Evolutionary conservation across 805 yeast genomes (phyloP).

Genomic region (Zygosaccharomyces rouxii): DNA sequence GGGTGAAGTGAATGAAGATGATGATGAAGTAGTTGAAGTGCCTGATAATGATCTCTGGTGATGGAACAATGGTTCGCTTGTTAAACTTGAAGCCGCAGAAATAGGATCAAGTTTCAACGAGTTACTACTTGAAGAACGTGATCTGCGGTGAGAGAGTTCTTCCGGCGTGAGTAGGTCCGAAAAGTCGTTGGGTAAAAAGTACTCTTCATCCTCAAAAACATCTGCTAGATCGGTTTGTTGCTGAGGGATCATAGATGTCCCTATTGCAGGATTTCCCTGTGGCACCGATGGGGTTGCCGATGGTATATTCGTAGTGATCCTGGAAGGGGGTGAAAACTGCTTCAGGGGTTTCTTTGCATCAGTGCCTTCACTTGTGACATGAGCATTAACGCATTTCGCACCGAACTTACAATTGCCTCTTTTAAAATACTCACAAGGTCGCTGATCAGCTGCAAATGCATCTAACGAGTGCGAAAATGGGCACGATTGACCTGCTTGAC

Average conservation of each 20-base stretch:
- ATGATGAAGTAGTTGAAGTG: slow-evolving; percentile 13
- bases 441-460: slow-evolving; percentile 41
- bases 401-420: slow-evolving; percentile 98
- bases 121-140: slow-evolving; percentile 41
- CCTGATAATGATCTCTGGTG: slow-evolving; percentile 12
- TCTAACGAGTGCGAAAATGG: slow-evolving; percentile 83
- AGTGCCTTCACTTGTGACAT: slow-evolving; percentile 84
- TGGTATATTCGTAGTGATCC: slow-evolving; percentile 1
- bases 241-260: slow-evolving; percentile 22
- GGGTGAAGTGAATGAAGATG: slow-evolving; percentile 13
- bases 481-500: slow-evolving; percentile 91
- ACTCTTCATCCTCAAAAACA: slow-evolving; percentile 46
- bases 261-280: neutral
- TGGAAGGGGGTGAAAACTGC: slow-evolving; percentile 2
- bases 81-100: slow-evolving; percentile 7
- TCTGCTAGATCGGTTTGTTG: slow-evolving; percentile 26
- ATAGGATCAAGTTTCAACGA: slow-evolving; percentile 8
- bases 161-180: slow-evolving; percentile 80
- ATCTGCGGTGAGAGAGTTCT: slow-evolving; percentile 65
- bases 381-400: slow-evolving; percentile 89
- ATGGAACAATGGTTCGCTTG: slow-evolving; percentile 9
- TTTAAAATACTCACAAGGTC: slow-evolving; percentile 81
- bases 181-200: slow-evolving; percentile 75
- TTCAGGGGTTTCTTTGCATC: slow-evolving; percentile 50
- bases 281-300: neutral